Evolutionary conservation across 129 eudicot species (phyloP), one percentile per base, ranked within the genome.

Genomic region (Helianthus tuberosus): DNA sequence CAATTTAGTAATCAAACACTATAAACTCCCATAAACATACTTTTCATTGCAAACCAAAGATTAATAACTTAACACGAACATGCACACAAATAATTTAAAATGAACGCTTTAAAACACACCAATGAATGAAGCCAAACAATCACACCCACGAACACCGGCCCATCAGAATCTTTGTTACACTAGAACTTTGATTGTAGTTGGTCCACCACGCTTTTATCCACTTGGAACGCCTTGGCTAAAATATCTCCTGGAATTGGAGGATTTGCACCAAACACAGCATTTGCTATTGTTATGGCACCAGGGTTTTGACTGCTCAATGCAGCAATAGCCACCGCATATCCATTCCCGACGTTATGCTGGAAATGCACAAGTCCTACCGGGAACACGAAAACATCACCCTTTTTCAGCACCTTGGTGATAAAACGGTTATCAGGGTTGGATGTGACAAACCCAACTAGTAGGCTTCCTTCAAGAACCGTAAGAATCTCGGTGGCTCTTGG

Each of bases 391-490:
- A 27, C 32, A 27, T 27, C 32, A 27, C 32, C 32, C 32, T 27
- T 27, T 27, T 27, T 62, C 12, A 84, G 61, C n/a, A 84, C 79
- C 53, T 84, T 84, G 11, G 84, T 39, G 60, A 84, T 66, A 12
- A 75, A 54, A 8, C 79, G 75, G 71, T 83, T 83, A 8, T 70
- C 73, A 0, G 87, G 84, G 65, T 79, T 79, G 11, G 87, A 83
- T 4, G 88, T 84, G 3, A 79, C 82, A 48, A 84, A 79, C 15
- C 88, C 88, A 14, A 80, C 84, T 57, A 49, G 32, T 1, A 80
- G 82, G 0, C 61, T 32, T 29, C 88, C 88, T 80, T 84, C 82
- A 44, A 84, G 66, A 66, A 84, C 82, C 0, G 84, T 80, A 9
- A 84, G 68, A 62, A 27, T 27, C 32, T 27, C 32, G 32, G 32